Evolutionary conservation across 768 basidiomycete species (phyloP), one percentile per base, ranked within the genome.

Genomic region (Mrakia frigida): DNA sequence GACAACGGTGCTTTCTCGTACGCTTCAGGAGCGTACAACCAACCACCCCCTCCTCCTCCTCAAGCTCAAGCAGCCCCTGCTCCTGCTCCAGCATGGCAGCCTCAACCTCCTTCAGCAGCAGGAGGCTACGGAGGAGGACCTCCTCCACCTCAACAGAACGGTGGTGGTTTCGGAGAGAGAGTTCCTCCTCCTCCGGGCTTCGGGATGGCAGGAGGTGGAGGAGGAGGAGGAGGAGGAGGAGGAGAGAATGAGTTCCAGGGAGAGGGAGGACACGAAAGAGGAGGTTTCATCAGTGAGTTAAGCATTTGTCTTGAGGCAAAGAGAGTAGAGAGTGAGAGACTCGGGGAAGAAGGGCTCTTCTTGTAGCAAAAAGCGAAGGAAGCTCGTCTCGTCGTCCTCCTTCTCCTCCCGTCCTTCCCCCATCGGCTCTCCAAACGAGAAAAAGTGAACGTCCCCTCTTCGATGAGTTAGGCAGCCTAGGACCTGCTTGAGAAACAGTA

Each of bases 111-210:
- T n/a, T 56, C 56, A 56, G 56, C 52, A 23, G 52, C 46, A 11
- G 73, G 53, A 7, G 31, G 56, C 1, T 61, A 65, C 60, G 25
- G 60, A 11, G 50, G 50, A 28, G 73, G 73, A 6, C 73, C 60
- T 50, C 28, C 73, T 16, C 73, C n/a, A n/a, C n/a, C 63, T 52
- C 61, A 28, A 18, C 35, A 60, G n/a, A 25, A 14, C 56, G 59
- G 72, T 35, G 37, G 71, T 3, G 71, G 28, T 18, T 31, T n/a
- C 61, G 3, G 4, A 4, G 63, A 52, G 21, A 21, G 65, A 50
- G 65, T 65, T 56, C 74, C 74, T 23, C 73, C 73, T 18, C 63
- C 73, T 41, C 61, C 60, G 9, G 53, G 56, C 18, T 63, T 43
- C 31, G 46, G 53, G 39, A 41, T 35, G 28, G 46, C 46, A 16